Base-by-base conservation (phyloP, 176 grass and related monocot genomes). In the Tuctoria greenei region DNA sequence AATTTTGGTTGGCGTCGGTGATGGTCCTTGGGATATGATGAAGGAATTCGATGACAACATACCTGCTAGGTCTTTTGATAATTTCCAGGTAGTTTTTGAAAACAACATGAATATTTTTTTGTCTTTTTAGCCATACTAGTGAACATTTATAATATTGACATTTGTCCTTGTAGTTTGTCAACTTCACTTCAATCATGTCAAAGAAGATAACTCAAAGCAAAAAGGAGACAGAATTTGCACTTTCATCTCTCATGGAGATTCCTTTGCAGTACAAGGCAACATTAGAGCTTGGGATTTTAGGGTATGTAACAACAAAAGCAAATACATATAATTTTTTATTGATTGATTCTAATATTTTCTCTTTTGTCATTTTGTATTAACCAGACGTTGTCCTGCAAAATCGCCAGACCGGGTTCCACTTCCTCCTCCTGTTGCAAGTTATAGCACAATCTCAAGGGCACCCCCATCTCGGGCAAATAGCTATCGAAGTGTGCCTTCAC, bases 241-340 rank as follows among this genome's bases (percentile, higher is more conserved):
- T 95, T 84, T 79, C 85, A 64, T 89, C 92, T 58, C 86, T 95
- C 11, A 95, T 95, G 92, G 92, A 95, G 82, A 87, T 95, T 68
- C 92, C 92, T 34, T 66, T 82, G 47, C 92, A 95, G 62, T 95
- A 95, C 77, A 95, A 84, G 72, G 92, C 92, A 42, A 95, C 89
- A 63, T 42, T 91, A 43, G 88, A 89, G 75, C 86, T 95, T 82
- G 80, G 92, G 67, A 73, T 95, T 67, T 86, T 91, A 73, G 92
- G 92, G 92, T 95, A 87, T 66, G 79, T 39, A 76, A 10, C 88
- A 83, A 71, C 36, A 76, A 83, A 24, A 67, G 78, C 40, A 79
- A 77, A 16, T 69, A 75, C 36, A 66, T 54, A 52, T 82, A 67
- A 43, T 44, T 21, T 37, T 83, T 79, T 71, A 26, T 85, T 62